A percentile compares a stretch with the other conserved stretches of the same genome.
Evolutionary conservation across 2,329 filamentous ascomycete species (phyloP).

Genomic region (Pseudogymnoascus sp.): DNA sequence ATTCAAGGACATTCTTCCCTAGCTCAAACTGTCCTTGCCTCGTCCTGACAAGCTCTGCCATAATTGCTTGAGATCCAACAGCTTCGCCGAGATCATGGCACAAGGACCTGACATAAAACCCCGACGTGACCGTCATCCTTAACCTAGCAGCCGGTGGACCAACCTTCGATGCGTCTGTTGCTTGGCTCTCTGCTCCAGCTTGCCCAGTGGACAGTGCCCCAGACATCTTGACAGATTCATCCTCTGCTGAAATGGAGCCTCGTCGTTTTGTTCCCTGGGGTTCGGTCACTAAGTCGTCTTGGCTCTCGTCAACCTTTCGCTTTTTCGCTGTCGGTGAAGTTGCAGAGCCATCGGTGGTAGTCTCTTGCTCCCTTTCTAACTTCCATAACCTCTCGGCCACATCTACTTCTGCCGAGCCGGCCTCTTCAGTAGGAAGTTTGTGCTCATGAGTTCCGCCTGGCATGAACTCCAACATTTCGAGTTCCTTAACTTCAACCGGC

Average conservation of each 20-base stretch:
- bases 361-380: slow-evolving; percentile 42
- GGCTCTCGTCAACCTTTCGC: slow-evolving; percentile 24
- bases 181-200: slow-evolving; percentile 15
- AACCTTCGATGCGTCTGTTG: slow-evolving; percentile 28
- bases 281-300: slow-evolving; percentile 27
- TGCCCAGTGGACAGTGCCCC: slow-evolving; percentile 23
- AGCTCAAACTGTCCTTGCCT: slow-evolving; percentile 76
- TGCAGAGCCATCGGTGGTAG: slow-evolving; percentile 32
- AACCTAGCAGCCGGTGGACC: slow-evolving; percentile 72
- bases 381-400: slow-evolving; percentile 67
- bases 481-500: slow-evolving; percentile 66
- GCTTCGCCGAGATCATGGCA: slow-evolving; percentile 85
- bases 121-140: slow-evolving; percentile 86
- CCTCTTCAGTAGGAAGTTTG: slow-evolving; percentile 73
- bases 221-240: slow-evolving; percentile 25
- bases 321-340: slow-evolving; percentile 27
- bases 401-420: slow-evolving; percentile 64
- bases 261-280: slow-evolving; percentile 21
- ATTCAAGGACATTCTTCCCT: slow-evolving; percentile 69
- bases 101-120: slow-evolving; percentile 92
- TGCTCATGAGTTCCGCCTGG: slow-evolving; percentile 74
- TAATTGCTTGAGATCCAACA: slow-evolving; percentile 72
- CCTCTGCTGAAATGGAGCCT: slow-evolving; percentile 13
- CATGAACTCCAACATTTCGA: slow-evolving; percentile 79
- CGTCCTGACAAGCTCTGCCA: slow-evolving; percentile 75